phyloP scores from a whole-genome alignment of 2,329 filamentous ascomycete genomes.

The Claviceps paspali region DNA sequence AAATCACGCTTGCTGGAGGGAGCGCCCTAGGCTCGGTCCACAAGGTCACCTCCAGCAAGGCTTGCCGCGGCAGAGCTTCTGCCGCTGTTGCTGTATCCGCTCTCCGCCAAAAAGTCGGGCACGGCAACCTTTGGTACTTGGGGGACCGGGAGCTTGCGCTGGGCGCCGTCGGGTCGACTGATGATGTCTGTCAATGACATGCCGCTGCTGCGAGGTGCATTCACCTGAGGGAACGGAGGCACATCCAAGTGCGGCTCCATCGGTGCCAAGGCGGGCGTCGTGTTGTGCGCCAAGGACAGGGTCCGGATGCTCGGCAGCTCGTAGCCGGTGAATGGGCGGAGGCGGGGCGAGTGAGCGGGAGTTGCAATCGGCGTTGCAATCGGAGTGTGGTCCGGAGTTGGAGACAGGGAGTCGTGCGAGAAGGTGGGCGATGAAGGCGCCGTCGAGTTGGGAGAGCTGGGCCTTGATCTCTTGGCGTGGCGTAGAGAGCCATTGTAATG shows the following conservation, averaged over 20 bases:
- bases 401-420: slow-evolving; percentile 87
- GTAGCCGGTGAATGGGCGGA: slow-evolving; percentile 62
- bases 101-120: slow-evolving; percentile 63
- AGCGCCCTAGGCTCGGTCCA: slow-evolving; percentile 33
- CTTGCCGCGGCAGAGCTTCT: slow-evolving; percentile 67
- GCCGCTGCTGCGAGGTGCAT: slow-evolving; percentile 40
- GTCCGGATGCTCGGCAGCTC: slow-evolving; percentile 77
- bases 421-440: slow-evolving; percentile 93
- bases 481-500: slow-evolving; percentile 55
- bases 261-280: slow-evolving; percentile 40
- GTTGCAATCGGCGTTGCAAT: slow-evolving; percentile 49
- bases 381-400: slow-evolving; percentile 96
- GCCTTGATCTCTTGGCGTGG: slow-evolving; percentile 74
- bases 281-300: slow-evolving; percentile 36
- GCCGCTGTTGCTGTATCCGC: slow-evolving; percentile 54
- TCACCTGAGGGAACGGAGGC: slow-evolving; percentile 30
- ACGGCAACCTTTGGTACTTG: slow-evolving; percentile 82
- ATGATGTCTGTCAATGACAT: slow-evolving; percentile 87
- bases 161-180: slow-evolving; percentile 70
- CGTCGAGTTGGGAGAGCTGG: slow-evolving; percentile 88
- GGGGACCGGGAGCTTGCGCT: slow-evolving; percentile 81
- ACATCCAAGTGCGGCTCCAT: slow-evolving; percentile 41
- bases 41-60: slow-evolving; percentile 55
- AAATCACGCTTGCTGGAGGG: slow-evolving; percentile 11
- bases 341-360: slow-evolving; percentile 82